phyloP scores from a whole-genome alignment of 768 basidiomycete genomes.

The Cystobasidium onofrii region DNA sequence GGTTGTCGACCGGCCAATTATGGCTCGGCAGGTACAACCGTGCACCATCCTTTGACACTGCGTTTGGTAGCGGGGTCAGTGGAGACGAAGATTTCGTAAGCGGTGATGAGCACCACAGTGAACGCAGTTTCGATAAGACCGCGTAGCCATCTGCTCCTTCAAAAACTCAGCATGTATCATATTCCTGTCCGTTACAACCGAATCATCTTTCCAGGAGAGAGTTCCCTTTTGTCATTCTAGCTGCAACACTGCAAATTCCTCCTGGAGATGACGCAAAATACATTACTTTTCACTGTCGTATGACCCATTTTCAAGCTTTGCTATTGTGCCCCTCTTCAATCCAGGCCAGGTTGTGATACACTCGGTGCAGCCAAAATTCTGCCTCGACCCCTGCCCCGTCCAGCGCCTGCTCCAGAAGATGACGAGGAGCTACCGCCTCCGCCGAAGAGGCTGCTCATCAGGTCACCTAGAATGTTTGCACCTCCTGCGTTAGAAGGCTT shows the following conservation, averaged over 20 bases:
- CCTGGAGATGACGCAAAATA: no score
- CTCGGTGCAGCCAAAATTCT: background rate
- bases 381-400: conserved; percentile 21
- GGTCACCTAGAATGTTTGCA: conserved; percentile 74
- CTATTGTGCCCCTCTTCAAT: background rate
- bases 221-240: no score
- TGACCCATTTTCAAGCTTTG: background rate
- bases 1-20: conserved; percentile 17
- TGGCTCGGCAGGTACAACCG: conserved; percentile 12
- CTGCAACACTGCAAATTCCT: no score
- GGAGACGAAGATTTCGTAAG: conserved; percentile 6
- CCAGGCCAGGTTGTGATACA: background rate
- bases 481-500: conserved; percentile 60
- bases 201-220: no score
- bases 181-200: no score
- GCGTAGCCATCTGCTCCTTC: no score
- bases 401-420: background rate
- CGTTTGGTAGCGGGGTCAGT: conserved; percentile 20
- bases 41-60: background rate
- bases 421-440: conserved; percentile 49
- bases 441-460: conserved; percentile 81
- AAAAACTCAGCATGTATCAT: background rate
- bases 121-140: conserved; percentile 17
- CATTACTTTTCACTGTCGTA: no score
- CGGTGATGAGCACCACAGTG: conserved; percentile 8